Evolutionary conservation across 163 green algal species (phyloP), one percentile per base, ranked within the genome.

Genomic region (Trebouxiophyceae sp.): DNA sequence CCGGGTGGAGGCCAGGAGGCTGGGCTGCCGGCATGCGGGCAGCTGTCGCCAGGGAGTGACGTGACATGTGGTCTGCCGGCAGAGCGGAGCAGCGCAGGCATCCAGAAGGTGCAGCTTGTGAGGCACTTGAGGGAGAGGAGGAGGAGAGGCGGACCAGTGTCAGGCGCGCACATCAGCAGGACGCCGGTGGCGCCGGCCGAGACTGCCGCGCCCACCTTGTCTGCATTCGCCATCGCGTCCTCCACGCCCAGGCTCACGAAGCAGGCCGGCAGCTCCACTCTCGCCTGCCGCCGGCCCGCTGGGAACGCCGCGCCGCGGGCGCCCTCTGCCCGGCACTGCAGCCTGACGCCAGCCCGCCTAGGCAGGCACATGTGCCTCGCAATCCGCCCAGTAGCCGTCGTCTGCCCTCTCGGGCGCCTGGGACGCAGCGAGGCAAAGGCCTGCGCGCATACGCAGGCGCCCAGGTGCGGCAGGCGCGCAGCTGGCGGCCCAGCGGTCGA

Each of bases 181-280:
- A 93, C 79, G 26, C 74, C 86, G 6, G 87, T 94, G 26, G 79
- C 82, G 31, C 89, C 89, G 1, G 66, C 85, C 5, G 66, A 47
- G 16, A 95, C 60, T 1, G 81, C 81, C 29, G 82, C 63, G 28
- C 77, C 65, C 2, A 73, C 34, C 20, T 45, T 22, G 4, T 50
- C 27, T 22, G 33, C 22, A 6, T 68, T 27, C 12, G 76, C 56
- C 28, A 88, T 32, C n/a, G 87, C 63, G 0, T 81, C 59, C 0
- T 46, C 60, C 0, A 80, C 80, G 23, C 74, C 61, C 0, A 93
- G 29, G 0, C 70, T 44, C 4, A 95, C 45, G 8, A 90, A 68
- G 2, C 92, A 68, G 0, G 87, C 89, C 8, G 89, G 89, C 26
- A 96, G 67, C 56, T 80, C 58, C 20, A 96, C 79, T 26, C 68